Conservation (phyloP, 2,329 filamentous ascomycete species). For the Calonectria naviculata region DNA sequence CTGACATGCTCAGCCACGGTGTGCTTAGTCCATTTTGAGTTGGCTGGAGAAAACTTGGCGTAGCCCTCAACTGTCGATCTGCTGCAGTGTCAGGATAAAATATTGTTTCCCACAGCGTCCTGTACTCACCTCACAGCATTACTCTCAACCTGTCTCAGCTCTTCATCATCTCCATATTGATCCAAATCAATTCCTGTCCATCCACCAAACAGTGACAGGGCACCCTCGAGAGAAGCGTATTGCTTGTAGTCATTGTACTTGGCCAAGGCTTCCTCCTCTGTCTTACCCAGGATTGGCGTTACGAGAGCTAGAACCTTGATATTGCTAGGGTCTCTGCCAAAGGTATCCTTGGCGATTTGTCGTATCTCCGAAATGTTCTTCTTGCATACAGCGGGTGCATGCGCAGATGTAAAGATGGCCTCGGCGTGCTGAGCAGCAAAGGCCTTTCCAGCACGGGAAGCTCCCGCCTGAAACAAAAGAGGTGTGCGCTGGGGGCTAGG, state of each 20-base stretch:
- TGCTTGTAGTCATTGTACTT: conserved; percentile 72
- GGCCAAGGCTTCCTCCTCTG: conserved; percentile 72
- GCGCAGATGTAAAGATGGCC: conserved; percentile 76
- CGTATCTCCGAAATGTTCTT: conserved; percentile 73
- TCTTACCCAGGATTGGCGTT: conserved; percentile 72
- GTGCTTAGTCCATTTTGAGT: conserved; percentile 77
- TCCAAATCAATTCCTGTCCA: conserved; percentile 73
- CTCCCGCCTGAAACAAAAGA: conserved; percentile 76
- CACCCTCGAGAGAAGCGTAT: conserved; percentile 72
- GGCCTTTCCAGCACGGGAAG: conserved; percentile 71
- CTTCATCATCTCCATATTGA: conserved; percentile 73
- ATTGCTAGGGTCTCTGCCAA: conserved; percentile 66
- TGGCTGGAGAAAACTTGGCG: conserved; percentile 66
- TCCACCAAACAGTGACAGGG: conserved; percentile 76
- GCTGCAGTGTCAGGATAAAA: background rate
- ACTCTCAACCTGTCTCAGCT: conserved; percentile 70
- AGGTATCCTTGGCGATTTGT: conserved; percentile 60
- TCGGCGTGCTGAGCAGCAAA: conserved; percentile 79
- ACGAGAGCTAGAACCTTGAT: conserved; percentile 78
- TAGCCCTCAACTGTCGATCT: conserved; percentile 67
- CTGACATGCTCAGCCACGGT: conserved; percentile 76
- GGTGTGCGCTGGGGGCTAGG: conserved; percentile 76
- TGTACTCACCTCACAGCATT: conserved; percentile 63
- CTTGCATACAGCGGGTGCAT: conserved; percentile 70
- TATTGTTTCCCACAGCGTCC: fast-evolving